Evolutionary conservation across 1,284 basidiomycete genomes (phyloP).

Genomic region (Rhodotorula sp.): DNA sequence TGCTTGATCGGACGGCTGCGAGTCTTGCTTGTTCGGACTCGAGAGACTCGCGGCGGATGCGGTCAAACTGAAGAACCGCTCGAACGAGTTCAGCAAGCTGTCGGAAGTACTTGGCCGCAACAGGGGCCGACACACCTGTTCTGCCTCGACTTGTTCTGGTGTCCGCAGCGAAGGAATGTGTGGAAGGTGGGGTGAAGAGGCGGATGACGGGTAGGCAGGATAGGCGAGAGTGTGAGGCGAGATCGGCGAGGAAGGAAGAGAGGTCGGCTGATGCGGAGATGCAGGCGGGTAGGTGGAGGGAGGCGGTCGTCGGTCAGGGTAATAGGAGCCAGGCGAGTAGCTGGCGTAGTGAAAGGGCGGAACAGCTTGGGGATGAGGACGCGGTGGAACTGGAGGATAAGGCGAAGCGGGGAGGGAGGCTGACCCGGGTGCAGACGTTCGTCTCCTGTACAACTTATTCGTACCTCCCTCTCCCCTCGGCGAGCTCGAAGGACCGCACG

Average conservation of each 20-base stretch:
- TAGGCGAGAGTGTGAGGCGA: not conserved
- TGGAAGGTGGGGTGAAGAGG: not conserved
- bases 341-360: not conserved
- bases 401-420: not conserved
- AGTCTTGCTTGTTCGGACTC: not conserved
- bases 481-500: too few relatives aligned
- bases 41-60: not conserved
- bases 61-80: not conserved
- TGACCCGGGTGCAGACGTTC: too few relatives aligned
- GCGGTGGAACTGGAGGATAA: not conserved
- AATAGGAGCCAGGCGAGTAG: too few relatives aligned
- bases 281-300: not conserved
- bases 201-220: not conserved
- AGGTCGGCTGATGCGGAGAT: not conserved
- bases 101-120: not conserved
- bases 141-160: not conserved
- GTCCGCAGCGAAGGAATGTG: not conserved
- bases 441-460: too few relatives aligned
- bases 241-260: not conserved
- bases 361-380: too few relatives aligned
- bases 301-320: too few relatives aligned
- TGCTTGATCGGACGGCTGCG: not conserved
- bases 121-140: constrained; percentile 1
- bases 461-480: too few relatives aligned
- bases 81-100: not conserved